Evolutionary conservation across 2,329 filamentous ascomycete species (phyloP).

Genomic region (Trichoderma koningii): DNA sequence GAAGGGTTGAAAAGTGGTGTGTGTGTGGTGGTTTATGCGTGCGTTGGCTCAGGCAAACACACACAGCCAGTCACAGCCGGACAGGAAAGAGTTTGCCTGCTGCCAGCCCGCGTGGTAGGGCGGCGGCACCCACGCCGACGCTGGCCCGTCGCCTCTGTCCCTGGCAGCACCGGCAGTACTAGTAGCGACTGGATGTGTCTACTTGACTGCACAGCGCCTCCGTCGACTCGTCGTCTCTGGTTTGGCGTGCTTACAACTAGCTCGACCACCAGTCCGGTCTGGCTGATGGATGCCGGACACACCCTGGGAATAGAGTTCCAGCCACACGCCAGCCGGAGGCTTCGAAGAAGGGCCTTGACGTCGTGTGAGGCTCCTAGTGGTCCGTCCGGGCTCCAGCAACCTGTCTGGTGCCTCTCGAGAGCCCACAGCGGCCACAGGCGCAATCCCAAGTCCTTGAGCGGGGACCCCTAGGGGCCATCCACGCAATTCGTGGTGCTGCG

Average conservation of each 20-base stretch:
- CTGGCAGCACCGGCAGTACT: constrained; percentile 24
- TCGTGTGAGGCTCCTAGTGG: constrained; percentile 17
- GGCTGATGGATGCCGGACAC: constrained; percentile 2
- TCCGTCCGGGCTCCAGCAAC: not conserved
- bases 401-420: not conserved
- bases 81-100: not conserved
- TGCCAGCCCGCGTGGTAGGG: constrained; percentile 21
- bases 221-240: not conserved
- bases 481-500: constrained; percentile 16
- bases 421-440: constrained; percentile 23
- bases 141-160: constrained; percentile 3
- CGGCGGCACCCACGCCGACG: not conserved
- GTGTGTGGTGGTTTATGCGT: not conserved
- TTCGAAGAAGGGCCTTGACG: constrained; percentile 10
- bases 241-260: constrained; percentile 9
- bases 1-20: not conserved
- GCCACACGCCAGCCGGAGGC: constrained; percentile 19
- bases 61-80: not conserved
- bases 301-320: constrained; percentile 26
- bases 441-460: constrained; percentile 20
- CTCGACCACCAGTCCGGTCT: not conserved
- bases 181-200: not conserved
- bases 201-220: constrained; percentile 7
- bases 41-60: not conserved
- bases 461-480: constrained; percentile 23